Percentiles rank a stretch among this genome's conserved stretches.
phyloP scores from a whole-genome alignment of 371 early-diverging fungal species.

The Coemansia sp. region DNA sequence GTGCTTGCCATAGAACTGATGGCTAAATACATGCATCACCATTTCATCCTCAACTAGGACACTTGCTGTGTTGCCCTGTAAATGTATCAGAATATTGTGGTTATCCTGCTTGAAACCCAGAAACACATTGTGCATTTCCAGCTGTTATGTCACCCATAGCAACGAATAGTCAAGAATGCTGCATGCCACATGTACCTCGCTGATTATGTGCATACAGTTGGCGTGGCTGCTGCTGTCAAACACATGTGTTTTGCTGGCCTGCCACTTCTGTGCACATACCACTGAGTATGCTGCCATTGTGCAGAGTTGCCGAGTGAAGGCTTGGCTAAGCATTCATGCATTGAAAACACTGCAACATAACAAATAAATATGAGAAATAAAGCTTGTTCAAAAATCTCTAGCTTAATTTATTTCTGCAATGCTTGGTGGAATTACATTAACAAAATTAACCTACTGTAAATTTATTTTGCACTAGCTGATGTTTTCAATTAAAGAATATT shows the following conservation, averaged over 20 bases:
- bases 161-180: constrained; percentile 57
- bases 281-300: background rate
- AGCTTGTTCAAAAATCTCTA: too few relatives aligned
- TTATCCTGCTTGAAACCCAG: constrained; percentile 87
- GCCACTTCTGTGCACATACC: background rate
- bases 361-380: too few relatives aligned
- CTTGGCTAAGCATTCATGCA: background rate
- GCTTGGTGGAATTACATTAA: too few relatives aligned
- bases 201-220: background rate
- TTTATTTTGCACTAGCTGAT: too few relatives aligned
- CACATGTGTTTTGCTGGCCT: background rate
- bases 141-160: constrained; percentile 71
- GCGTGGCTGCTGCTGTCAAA: background rate
- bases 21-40: constrained; percentile 61
- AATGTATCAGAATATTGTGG: constrained; percentile 77
- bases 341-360: too few relatives aligned
- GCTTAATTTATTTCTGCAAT: too few relatives aligned
- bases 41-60: constrained; percentile 79
- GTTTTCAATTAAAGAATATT: too few relatives aligned
- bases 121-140: constrained; percentile 84
- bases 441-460: too few relatives aligned
- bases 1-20: constrained; percentile 78
- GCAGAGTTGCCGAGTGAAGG: background rate
- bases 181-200: background rate
- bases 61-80: constrained; percentile 69